Percentiles rank a stretch among this genome's conserved stretches.
Evolutionary conservation across 495 filamentous ascomycete species (phyloP).

Genomic region (Niebla homalea): DNA sequence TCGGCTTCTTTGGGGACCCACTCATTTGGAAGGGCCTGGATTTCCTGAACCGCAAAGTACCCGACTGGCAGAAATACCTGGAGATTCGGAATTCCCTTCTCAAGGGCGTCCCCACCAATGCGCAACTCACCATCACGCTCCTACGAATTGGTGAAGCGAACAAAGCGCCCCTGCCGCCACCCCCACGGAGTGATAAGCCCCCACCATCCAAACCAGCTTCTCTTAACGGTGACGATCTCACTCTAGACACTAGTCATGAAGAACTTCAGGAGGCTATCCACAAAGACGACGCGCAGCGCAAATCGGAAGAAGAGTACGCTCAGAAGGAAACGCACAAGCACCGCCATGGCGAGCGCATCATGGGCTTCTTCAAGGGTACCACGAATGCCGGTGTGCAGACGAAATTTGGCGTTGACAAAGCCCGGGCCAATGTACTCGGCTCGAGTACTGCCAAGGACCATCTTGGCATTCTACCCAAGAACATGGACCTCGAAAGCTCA

Average conservation of each 20-base stretch:
- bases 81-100: conserved; percentile 63
- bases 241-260: conserved; percentile 19
- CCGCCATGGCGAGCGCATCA: conserved; percentile 37
- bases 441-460: conserved; percentile 54
- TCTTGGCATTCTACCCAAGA: conserved; percentile 51
- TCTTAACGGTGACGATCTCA: conserved; percentile 15
- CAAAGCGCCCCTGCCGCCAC: conserved; percentile 68
- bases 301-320: conserved; percentile 24
- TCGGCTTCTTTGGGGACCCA: conserved; percentile 73
- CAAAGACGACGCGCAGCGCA: conserved; percentile 22
- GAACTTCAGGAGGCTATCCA: conserved; percentile 19
- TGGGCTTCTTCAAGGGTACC: conserved; percentile 56
- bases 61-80: conserved; percentile 62
- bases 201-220: conserved; percentile 38
- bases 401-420: conserved; percentile 54
- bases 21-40: conserved; percentile 44
- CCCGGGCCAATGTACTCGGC: conserved; percentile 49
- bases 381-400: conserved; percentile 54
- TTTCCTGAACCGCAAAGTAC: conserved; percentile 52
- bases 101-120: conserved; percentile 78
- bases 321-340: conserved; percentile 25
- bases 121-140: conserved; percentile 71
- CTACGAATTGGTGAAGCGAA: conserved; percentile 78
- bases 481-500: conserved; percentile 26
- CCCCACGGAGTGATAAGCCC: conserved; percentile 42